A percentile compares a stretch with the other conserved stretches of the same genome.
These are phyloP conservation scores for Plantago major DNA, from an alignment of 257 asterid species.

Conservation along the genomic window DNA sequence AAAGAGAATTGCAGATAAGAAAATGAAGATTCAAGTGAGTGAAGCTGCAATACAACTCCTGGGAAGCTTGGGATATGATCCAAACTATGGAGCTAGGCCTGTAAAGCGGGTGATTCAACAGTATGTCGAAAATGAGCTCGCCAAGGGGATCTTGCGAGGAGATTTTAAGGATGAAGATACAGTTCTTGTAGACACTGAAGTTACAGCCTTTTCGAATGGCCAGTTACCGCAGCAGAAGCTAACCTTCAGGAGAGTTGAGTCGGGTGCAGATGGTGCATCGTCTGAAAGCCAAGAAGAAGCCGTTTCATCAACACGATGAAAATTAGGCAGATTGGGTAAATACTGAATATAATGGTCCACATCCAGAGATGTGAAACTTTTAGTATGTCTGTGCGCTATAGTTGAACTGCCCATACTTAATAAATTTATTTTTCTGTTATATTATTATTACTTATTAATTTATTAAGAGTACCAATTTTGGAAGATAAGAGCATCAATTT, in stretches of 20 bases:
- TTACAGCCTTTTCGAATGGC: slow-evolving; percentile 66
- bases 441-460: too few species aligned
- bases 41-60: slow-evolving; percentile 72
- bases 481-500: too few species aligned
- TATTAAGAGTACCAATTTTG: too few species aligned
- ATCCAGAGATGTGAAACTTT: too few species aligned
- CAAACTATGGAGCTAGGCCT: slow-evolving; percentile 92
- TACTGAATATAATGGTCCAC: background rate
- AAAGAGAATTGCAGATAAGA: slow-evolving; percentile 71
- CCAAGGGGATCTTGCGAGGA: slow-evolving; percentile 86
- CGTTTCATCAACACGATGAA: slow-evolving; percentile 35
- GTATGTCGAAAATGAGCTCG: slow-evolving; percentile 77
- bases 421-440: too few species aligned
- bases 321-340: background rate
- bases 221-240: slow-evolving; percentile 88
- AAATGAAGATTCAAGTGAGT: slow-evolving; percentile 68
- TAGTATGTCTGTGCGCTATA: too few species aligned
- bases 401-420: too few species aligned
- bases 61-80: slow-evolving; percentile 82
- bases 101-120: slow-evolving; percentile 93
- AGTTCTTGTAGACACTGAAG: slow-evolving; percentile 63
- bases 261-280: slow-evolving; percentile 36
- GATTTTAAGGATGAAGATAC: slow-evolving; percentile 79
- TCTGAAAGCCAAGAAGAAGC: slow-evolving; percentile 51
- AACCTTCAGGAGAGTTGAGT: slow-evolving; percentile 40